Evolutionary conservation across 192 early-diverging fungal species (phyloP), one percentile per base, ranked within the genome.

Genomic region (Pecoramyces ruminantium): DNA sequence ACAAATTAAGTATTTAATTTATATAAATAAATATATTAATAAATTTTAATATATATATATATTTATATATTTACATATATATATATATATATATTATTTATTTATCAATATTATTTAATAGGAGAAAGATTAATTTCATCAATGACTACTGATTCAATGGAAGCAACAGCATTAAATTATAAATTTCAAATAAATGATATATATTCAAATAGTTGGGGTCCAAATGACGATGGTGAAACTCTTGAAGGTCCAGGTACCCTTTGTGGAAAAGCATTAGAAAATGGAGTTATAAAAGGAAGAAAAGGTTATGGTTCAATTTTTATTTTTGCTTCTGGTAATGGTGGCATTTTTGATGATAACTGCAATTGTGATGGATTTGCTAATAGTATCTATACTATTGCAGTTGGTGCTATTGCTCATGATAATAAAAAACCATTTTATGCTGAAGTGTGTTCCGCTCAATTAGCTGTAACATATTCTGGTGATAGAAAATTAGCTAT

Each of bases 331-430:
- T 92, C 93, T 3, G 97, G 97, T 38, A 97, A 98, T 80, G 97
- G 97, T 29, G 96, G 93, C 0, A 84, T 86, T 1, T 82, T 78
- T 4, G 87, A 88, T 51, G 97, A 98, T 80, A 96, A 98, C 85
- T 98, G 97, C 87, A 98, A 98, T 85, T 95, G 92, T 87, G 96
- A 98, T 83, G 96, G 96, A 17, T 97, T 97, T 86, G 95, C 96
- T 29, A 98, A 98, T 87, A 94, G 92, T 82, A 94, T 96, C 21
- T 98, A 95, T 85, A 97, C 97, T 2, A 92, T 98, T 81, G 96
- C 95, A 5, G 93, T 98, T 16, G 93, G 94, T 11, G 95, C 97
- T 29, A 88, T 98, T 51, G 92, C 94, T 82, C 90, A 92, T 40
- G 78, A 85, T 1, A 92, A 94, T 77, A 78, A 86, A 9, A 95